phyloP scores from a whole-genome alignment of 2,329 filamentous ascomycete species.

The Diaporthe sp. region DNA sequence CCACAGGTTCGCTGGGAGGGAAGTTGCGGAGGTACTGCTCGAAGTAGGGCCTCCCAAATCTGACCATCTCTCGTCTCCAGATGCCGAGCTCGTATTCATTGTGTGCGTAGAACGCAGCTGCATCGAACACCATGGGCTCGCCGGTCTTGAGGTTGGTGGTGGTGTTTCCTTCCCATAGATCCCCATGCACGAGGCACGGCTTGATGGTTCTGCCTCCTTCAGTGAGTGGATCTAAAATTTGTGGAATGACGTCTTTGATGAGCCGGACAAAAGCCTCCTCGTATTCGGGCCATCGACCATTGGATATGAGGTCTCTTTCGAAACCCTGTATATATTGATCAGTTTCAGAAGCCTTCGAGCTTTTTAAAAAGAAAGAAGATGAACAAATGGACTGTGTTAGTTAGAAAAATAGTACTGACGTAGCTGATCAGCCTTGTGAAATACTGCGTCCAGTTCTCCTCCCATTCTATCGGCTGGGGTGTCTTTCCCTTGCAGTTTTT shows the following conservation, averaged over 20 bases:
- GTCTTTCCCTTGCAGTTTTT: conserved; percentile 24
- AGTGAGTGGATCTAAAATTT: neutral
- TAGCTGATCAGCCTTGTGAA: conserved; percentile 8
- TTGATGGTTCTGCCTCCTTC: conserved; percentile 2
- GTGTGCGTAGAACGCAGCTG: conserved; percentile 21
- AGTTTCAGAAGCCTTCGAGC: neutral
- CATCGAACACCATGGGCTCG: conserved; percentile 3
- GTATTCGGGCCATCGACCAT: conserved; percentile 12
- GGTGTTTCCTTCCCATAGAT: conserved; percentile 17
- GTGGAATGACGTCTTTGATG: conserved; percentile 6
- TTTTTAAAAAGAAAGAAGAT: too few relatives aligned
- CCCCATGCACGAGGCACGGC: conserved; percentile 14
- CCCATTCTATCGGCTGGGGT: conserved; percentile 3
- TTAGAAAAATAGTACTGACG: neutral
- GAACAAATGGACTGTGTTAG: too few relatives aligned
- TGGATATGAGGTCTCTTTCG: neutral
- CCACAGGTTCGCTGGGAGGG: conserved; percentile 24
- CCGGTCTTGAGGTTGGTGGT: conserved; percentile 9
- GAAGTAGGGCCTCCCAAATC: neutral
- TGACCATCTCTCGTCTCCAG: conserved; percentile 15
- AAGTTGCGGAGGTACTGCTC: conserved; percentile 33
- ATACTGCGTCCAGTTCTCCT: neutral
- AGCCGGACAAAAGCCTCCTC: neutral
- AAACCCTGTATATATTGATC: neutral
- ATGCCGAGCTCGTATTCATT: conserved; percentile 18